Evolutionary conservation across 345 rosid genomes (phyloP), one percentile per base, ranked within the genome.

Genomic region (Brassica juncea): DNA sequence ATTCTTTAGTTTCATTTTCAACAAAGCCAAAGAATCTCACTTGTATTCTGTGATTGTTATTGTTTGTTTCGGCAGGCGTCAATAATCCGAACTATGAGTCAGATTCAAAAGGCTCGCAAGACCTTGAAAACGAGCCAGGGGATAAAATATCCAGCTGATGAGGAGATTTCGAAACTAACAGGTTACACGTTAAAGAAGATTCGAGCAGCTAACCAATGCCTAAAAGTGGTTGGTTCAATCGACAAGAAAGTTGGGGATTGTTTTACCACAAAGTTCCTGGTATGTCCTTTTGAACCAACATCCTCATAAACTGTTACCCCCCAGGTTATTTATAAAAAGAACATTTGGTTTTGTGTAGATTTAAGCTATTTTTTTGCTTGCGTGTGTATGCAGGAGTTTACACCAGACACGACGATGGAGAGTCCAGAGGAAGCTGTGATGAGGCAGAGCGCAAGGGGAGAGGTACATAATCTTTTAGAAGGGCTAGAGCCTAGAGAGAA

Each of bases 181-280:
- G 87, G 89, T 16, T 84, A 82, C 77, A 85, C 97, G 19, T 44
- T 90, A 76, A 84, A 87, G 75, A 87, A 86, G 86, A 87, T 93
- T 77, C 83, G 83, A 82, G 86, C 89, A n/a, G 97, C 97, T 71
- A 79, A 87, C 72, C 81, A 81, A 85, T 93, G 90, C 84, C 84
- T 84, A 23, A 84, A 86, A 81, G 88, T 91, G 64, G 98, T 93
- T 11, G 95, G 94, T 76, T 91, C 97, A 8, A 69, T 91, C 39
- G 92, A 93, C 81, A 82, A 81, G 85, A 93, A 86, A 83, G 74
- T 86, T 0, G 94, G 92, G 58, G 87, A 89, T 66, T 55, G 73
- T 59, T 60, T 74, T 39, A 79, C 79, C 7, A 83, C 88, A 65
- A 91, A 91, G 66, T 83, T 86, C 82, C 52, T 52, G 57, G 57